Conservation (phyloP, 2,329 filamentous ascomycete species). For the Zymoseptoria tritici region DNA sequence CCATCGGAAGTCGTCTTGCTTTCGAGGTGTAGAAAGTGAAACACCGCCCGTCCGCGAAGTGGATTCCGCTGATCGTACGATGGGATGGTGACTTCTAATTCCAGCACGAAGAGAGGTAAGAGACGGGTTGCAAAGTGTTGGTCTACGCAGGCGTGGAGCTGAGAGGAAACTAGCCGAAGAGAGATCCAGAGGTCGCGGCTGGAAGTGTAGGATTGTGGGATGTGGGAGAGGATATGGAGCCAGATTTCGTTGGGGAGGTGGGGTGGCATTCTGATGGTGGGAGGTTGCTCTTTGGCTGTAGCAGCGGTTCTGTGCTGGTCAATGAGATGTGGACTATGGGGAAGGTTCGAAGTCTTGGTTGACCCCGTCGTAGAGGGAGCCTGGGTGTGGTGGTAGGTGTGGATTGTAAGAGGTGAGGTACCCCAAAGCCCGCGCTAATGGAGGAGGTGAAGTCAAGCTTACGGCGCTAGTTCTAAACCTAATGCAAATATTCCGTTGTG, state of each 20-base stretch:
- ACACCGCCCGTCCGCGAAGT: constrained; percentile 6
- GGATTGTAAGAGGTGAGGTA: neutral
- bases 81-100: constrained; percentile 10
- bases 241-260: constrained; percentile 11
- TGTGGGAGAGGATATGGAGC: constrained; percentile 4
- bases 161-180: constrained; percentile 2
- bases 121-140: constrained; percentile 8
- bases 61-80: constrained; percentile 11
- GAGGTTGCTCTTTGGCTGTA: too few species aligned
- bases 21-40: neutral
- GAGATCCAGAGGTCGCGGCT: constrained; percentile 3
- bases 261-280: too few species aligned
- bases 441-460: neutral
- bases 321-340: too few species aligned
- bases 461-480: neutral
- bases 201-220: neutral
- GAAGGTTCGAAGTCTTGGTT: too few species aligned
- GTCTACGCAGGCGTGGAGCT: constrained; percentile 12
- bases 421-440: too few species aligned
- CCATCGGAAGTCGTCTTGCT: neutral
- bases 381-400: neutral
- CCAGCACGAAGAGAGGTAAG: constrained; percentile 2
- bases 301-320: too few species aligned
- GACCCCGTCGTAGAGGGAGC: neutral
- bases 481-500: too few species aligned